Percentiles rank a stretch among this genome's conserved stretches.
These are phyloP conservation scores for Aphanocladium album DNA, from an alignment of 2,329 filamentous ascomycete species.

Conservation along the genomic window DNA sequence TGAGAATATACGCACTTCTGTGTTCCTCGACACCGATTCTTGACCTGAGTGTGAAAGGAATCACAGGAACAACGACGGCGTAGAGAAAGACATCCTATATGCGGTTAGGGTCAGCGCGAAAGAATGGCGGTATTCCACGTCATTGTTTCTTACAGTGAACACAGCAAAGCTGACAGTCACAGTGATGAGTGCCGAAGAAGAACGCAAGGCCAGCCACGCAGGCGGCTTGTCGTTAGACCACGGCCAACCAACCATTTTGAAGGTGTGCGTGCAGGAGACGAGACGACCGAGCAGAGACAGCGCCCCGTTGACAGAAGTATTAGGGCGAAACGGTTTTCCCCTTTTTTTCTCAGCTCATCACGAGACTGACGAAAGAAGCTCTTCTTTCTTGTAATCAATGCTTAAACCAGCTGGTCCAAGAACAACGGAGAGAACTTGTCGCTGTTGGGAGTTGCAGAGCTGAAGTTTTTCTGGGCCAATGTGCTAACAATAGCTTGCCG, in stretches of 20 bases:
- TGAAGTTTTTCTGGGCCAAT: not conserved
- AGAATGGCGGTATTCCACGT: not conserved
- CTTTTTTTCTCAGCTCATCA: not conserved
- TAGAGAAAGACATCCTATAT: constrained; percentile 32
- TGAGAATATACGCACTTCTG: constrained; percentile 12
- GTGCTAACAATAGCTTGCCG: too few relatives aligned
- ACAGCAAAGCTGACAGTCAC: constrained; percentile 29
- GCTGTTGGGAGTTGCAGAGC: not conserved
- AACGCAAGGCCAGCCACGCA: constrained; percentile 24
- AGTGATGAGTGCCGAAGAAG: constrained; percentile 28
- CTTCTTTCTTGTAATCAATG: not conserved
- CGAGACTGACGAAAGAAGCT: not conserved
- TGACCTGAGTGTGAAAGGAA: constrained; percentile 27
- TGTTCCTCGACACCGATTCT: constrained; percentile 22
- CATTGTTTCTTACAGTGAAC: constrained; percentile 25
- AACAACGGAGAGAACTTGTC: too few relatives aligned
- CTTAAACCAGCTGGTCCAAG: not conserved
- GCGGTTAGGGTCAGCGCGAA: constrained; percentile 5
- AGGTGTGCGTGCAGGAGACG: not conserved
- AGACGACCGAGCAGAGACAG: too few relatives aligned
- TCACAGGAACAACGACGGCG: constrained; percentile 29
- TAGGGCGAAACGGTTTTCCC: too few relatives aligned
- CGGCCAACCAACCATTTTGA: constrained; percentile 18
- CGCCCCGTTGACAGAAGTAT: too few relatives aligned
- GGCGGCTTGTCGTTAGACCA: constrained; percentile 21